A percentile compares a stretch with the other conserved stretches of the same genome.
Evolutionary conservation across 2,329 filamentous ascomycete species (phyloP).

Genomic region (Aspergillus quadrilineatus): DNA sequence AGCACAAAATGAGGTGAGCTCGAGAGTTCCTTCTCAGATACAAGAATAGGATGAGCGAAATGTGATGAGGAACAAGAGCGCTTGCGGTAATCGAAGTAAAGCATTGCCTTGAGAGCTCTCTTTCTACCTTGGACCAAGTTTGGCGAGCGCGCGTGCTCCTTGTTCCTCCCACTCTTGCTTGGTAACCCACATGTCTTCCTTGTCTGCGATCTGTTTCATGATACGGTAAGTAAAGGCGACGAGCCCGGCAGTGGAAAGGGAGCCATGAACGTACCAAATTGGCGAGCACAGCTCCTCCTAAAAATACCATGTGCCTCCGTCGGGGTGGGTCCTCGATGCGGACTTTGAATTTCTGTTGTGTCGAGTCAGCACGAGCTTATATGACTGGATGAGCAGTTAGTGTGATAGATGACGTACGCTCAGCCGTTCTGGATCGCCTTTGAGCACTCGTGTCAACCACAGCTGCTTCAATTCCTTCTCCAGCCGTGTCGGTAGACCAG

Average conservation of each 20-base stretch:
- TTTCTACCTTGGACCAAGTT: constrained; percentile 79
- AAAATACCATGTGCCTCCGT: constrained; percentile 98
- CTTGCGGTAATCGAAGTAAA: neutral
- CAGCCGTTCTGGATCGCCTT: constrained; percentile 87
- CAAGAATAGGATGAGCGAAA: constrained; percentile 1
- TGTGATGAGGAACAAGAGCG: neutral
- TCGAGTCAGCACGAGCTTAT: neutral
- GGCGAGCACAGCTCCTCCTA: constrained; percentile 91
- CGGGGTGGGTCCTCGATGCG: constrained; percentile 96
- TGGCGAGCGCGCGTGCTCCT: constrained; percentile 79
- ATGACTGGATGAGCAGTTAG: neutral
- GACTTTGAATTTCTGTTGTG: constrained; percentile 88
- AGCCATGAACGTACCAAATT: constrained; percentile 66
- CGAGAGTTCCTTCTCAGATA: constrained; percentile 3
- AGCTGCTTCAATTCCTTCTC: constrained; percentile 99
- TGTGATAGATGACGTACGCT: constrained; percentile 51
- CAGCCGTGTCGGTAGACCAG: constrained; percentile 85
- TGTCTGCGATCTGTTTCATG: constrained; percentile 75
- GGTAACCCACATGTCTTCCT: constrained; percentile 98
- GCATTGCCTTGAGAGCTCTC: constrained; percentile 16
- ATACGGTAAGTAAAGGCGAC: constrained; percentile 14
- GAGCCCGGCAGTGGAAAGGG: neutral
- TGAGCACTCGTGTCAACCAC: constrained; percentile 89
- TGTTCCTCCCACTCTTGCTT: constrained; percentile 98
- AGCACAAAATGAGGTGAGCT: constrained; percentile 13